These are phyloP conservation scores for Didymella sp. DNA, from an alignment of 2,329 filamentous ascomycete genomes.

Conservation along the genomic window DNA sequence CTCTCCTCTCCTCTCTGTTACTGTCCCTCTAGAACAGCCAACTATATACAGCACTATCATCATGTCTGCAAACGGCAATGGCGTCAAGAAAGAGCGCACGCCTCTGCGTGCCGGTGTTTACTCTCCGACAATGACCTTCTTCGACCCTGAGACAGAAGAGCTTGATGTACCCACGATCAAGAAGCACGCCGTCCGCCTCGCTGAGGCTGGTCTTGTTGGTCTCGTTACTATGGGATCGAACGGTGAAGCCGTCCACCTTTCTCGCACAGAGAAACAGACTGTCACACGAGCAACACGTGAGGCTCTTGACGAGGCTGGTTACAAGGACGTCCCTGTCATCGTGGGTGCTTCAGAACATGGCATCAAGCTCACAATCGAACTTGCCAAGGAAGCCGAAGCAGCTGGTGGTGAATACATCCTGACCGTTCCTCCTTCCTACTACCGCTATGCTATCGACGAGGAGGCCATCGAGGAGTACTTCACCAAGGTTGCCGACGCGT, in stretches of 20 bases:
- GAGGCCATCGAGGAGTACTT: constrained; percentile 76
- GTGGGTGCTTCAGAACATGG: constrained; percentile 83
- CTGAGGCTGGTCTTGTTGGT: constrained; percentile 77
- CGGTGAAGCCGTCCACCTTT: constrained; percentile 86
- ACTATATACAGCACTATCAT: constrained; percentile 19
- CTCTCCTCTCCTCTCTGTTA: constrained; percentile 22
- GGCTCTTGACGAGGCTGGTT: constrained; percentile 82
- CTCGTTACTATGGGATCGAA: constrained; percentile 90
- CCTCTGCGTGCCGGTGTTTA: constrained; percentile 83
- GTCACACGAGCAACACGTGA: constrained; percentile 81
- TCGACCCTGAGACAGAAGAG: constrained; percentile 82
- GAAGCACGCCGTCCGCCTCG: constrained; percentile 79
- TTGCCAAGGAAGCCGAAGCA: constrained; percentile 69
- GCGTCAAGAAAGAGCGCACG: constrained; percentile 51
- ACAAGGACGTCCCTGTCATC: constrained; percentile 77
- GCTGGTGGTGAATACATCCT: constrained; percentile 82
- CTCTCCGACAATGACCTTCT: constrained; percentile 90
- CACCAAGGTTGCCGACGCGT: constrained; percentile 74
- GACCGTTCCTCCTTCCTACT: constrained; percentile 83
- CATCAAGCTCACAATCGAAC: constrained; percentile 78
- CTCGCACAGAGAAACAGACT: constrained; percentile 74
- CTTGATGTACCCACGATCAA: constrained; percentile 81
- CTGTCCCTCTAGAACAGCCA: constrained; percentile 16
- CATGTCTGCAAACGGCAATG: constrained; percentile 48
- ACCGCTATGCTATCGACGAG: constrained; percentile 77